These are phyloP conservation scores for Colletotrichum cordylinicola DNA, from an alignment of 2,329 filamentous ascomycete genomes.

Conservation along the genomic window DNA sequence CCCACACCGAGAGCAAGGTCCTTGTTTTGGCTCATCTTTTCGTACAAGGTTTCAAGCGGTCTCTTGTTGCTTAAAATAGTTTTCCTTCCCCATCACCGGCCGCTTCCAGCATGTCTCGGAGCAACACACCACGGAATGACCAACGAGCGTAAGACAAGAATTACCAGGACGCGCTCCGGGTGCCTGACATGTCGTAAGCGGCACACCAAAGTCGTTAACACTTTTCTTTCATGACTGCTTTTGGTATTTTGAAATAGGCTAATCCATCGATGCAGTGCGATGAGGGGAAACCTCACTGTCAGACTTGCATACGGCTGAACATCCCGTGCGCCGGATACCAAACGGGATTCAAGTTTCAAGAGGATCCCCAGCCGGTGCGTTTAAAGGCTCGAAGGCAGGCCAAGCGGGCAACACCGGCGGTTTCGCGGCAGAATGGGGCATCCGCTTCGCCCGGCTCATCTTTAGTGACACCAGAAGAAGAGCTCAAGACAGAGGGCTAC, in stretches of 20 bases:
- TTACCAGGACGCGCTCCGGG: neutral
- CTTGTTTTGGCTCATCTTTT: neutral
- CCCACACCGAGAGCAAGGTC: neutral
- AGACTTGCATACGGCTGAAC: neutral
- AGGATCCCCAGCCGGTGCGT: neutral
- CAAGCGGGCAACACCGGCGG: accelerated
- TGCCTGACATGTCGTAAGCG: neutral
- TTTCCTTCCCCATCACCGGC: neutral
- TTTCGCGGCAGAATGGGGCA: neutral
- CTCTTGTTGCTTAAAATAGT: neutral
- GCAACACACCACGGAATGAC: neutral
- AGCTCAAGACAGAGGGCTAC: neutral
- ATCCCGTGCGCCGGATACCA: neutral
- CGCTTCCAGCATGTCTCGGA: neutral
- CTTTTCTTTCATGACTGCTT: neutral
- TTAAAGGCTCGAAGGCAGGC: neutral
- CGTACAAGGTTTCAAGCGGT: neutral
- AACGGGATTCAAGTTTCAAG: neutral
- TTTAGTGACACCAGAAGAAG: neutral
- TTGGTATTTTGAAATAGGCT: neutral
- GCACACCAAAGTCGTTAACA: neutral
- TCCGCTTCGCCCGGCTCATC: neutral
- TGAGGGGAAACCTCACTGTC: neutral
- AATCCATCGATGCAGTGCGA: neutral
- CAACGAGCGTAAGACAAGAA: neutral